phyloP scores from a whole-genome alignment of 1,284 basidiomycete genomes.

The Sporisorium iseilematis-ciliati region DNA sequence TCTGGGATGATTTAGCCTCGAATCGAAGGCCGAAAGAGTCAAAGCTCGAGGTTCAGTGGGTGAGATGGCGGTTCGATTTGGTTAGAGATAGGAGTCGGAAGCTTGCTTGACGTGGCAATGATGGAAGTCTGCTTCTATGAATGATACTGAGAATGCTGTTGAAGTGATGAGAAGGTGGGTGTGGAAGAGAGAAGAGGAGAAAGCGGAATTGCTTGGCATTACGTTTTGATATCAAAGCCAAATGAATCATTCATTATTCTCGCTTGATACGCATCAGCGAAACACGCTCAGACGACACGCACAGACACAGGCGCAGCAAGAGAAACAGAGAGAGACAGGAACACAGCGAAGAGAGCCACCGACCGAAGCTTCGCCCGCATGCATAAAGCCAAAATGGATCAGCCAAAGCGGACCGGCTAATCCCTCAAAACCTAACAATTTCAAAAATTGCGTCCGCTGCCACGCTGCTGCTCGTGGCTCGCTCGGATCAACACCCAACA shows the following conservation, averaged over 20 bases:
- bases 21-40: neutral
- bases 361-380: neutral
- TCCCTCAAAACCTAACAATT: neutral
- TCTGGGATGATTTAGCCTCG: neutral
- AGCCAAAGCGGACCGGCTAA: neutral
- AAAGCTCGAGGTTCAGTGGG: neutral
- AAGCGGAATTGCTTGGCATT: constrained; percentile 15
- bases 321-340: neutral
- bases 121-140: neutral
- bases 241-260: neutral
- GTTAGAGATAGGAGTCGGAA: neutral
- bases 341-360: neutral
- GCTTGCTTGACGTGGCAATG: neutral
- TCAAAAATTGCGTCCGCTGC: neutral
- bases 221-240: neutral
- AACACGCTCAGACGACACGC: constrained; percentile 10
- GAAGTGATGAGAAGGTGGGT: neutral
- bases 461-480: neutral
- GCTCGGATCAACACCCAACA: constrained; percentile 3
- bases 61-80: too few relatives aligned
- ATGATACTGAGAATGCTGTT: neutral
- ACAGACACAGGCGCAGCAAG: neutral
- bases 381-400: neutral
- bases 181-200: neutral
- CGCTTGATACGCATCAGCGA: constrained; percentile 3